Evolutionary conservation across 768 basidiomycete species (phyloP).

Genomic region (Termitomyces sp.): DNA sequence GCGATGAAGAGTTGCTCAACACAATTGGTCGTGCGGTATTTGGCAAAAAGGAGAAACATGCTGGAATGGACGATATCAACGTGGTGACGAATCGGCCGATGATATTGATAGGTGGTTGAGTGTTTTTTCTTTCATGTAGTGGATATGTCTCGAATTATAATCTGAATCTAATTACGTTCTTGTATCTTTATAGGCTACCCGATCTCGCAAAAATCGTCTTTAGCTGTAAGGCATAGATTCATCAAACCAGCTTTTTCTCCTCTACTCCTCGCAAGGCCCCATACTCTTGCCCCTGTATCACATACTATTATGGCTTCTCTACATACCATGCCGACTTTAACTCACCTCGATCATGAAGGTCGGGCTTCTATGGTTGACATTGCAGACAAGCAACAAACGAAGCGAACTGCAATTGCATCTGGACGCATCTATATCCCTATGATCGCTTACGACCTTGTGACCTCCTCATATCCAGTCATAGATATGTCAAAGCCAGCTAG

Average conservation of each 20-base stretch:
- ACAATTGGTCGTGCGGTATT: slow-evolving; percentile 61
- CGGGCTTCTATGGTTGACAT: slow-evolving; percentile 85
- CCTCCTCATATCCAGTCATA: slow-evolving; percentile 30
- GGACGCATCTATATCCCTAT: slow-evolving; percentile 68
- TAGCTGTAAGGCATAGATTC: not conserved
- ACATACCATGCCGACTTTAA: slow-evolving; percentile 35
- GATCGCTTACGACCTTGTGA: slow-evolving; percentile 62
- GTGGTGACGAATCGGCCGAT: slow-evolving; percentile 77
- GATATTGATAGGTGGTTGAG: slow-evolving; percentile 94
- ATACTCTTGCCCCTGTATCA: not conserved
- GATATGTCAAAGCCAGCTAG: slow-evolving; percentile 9
- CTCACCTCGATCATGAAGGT: slow-evolving; percentile 71
- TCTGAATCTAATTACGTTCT: slow-evolving; percentile 10
- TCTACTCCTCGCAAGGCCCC: not conserved
- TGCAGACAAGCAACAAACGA: slow-evolving; percentile 52
- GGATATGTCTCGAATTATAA: slow-evolving; percentile 14
- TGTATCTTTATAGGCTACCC: slow-evolving; percentile 12
- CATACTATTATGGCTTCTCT: slow-evolving; percentile 18
- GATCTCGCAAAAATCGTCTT: not conserved
- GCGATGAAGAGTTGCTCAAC: slow-evolving; percentile 55
- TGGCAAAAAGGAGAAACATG: slow-evolving; percentile 78
- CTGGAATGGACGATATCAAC: slow-evolving; percentile 79
- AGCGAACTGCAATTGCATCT: slow-evolving; percentile 67
- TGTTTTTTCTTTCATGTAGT: slow-evolving; percentile 28
- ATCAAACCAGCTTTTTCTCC: not conserved